Base-by-base conservation (phyloP, 108 stramenopile genomes). In the Discostella stelligeroides region DNA sequence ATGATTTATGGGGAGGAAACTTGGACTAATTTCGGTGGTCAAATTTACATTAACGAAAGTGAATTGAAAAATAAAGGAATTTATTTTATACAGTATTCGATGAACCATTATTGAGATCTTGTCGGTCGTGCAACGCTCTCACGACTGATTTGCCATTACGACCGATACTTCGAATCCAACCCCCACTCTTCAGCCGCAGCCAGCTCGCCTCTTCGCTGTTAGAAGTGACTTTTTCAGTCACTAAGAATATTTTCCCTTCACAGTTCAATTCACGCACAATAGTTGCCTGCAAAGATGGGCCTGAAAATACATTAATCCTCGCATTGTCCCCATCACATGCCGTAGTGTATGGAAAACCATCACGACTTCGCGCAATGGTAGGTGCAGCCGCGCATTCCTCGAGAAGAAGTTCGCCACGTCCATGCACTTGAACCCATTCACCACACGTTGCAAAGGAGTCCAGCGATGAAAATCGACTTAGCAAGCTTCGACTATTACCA, bases 401-500 rank as follows among this genome's bases (percentile, higher is more conserved):
- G 38, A 95, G 75, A 54, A 73, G 83, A 7, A 80, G 54, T 12
- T 85, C 73, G 3, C 80, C 83, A 15, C 72, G 59, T 25, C 77
- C 63, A 63, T 80, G 82, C 13, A 95, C 81, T 45, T 87, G 82
- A 14, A 92, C 93, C 93, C 93, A 95, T 73, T 95, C 93, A 6
- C 90, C 86, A 55, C 82, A 86, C 12, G 63, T 56, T 18, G 85
- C 82, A 50, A 89, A 45, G 29, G 83, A 71, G 40, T 82, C 49
- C 8, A 95, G 72, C 4, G 81, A 72, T 43, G 83, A 66, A 57
- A 81, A 82, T 24, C 70, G 63, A 58, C 23, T 43, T 18, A 66
- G 14, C 40, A 66, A 63, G 15, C 47, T 59, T 47, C 73, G 81
- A 11, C 27, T 58, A 10, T 62, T 61, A 53, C 72, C 51, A 49